Conservation (phyloP, 225 moss, liverwort and hornwort species). For the Polytrichum commune region DNA sequence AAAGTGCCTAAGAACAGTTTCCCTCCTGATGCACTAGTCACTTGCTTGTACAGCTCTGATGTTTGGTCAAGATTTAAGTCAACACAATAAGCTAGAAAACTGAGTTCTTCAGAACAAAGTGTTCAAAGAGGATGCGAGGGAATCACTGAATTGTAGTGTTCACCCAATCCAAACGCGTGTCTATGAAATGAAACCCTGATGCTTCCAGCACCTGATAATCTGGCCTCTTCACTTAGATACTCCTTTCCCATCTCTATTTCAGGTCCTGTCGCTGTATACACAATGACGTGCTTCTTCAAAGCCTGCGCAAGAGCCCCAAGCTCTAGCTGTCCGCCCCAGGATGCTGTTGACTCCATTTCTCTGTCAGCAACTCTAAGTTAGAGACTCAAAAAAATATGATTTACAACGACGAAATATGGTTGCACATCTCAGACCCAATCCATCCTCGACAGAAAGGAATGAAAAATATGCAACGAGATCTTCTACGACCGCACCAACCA, state of each 20-base stretch:
- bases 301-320: constrained; percentile 83
- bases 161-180: constrained; percentile 96
- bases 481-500: no score
- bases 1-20: no score
- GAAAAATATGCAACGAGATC: no score
- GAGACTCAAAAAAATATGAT: no score
- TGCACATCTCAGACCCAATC: no score
- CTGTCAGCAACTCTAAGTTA: constrained; percentile 3
- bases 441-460: no score
- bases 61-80: no score
- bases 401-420: no score
- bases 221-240: constrained; percentile 32
- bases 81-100: no score
- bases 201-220: constrained; percentile 15
- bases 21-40: no score
- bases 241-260: constrained; percentile 95
- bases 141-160: constrained; percentile 96
- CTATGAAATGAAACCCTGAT: constrained; percentile 88
- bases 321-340: constrained; percentile 98
- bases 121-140: constrained; percentile 35
- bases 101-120: not conserved
- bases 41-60: no score
- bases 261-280: constrained; percentile 71
- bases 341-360: constrained; percentile 83
- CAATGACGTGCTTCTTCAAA: constrained; percentile 78